Conservation (phyloP, 768 basidiomycete genomes). For the Trichaptum fuscoviolaceum region DNA sequence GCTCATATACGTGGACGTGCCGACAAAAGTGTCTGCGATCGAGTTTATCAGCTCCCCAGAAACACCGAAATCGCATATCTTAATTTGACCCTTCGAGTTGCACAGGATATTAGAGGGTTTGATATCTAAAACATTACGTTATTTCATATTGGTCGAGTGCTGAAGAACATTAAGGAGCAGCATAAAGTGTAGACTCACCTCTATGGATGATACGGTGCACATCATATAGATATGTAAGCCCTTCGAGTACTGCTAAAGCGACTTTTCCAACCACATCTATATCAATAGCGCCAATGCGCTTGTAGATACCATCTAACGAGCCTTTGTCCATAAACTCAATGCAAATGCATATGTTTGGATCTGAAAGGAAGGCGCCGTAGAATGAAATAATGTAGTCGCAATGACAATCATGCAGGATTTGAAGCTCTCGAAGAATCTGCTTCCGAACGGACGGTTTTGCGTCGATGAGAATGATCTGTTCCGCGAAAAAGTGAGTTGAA, state of each 20-base stretch:
- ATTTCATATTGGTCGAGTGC: conserved; percentile 2
- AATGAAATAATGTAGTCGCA: conserved; percentile 94
- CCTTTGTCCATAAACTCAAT: conserved; percentile 98
- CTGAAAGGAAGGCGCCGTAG: conserved; percentile 92
- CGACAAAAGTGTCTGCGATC: conserved; percentile 98
- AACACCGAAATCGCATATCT: conserved; percentile 99
- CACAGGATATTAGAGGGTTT: conserved; percentile 97
- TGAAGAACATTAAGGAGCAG: not conserved
- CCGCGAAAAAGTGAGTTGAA: conserved; percentile 4
- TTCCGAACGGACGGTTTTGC: conserved; percentile 95
- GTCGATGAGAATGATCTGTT: conserved; percentile 90
- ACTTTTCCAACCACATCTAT: conserved; percentile 91
- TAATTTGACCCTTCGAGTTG: conserved; percentile 94
- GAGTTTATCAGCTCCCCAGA: conserved; percentile 99
- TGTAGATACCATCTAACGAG: conserved; percentile 92
- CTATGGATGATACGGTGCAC: conserved; percentile 97
- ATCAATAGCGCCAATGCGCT: conserved; percentile 89
- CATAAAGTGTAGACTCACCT: conserved; percentile 48
- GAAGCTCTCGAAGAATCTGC: conserved; percentile 95
- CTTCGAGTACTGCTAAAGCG: conserved; percentile 91
- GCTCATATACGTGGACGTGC: conserved; percentile 99
- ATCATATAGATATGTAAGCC: conserved; percentile 95
- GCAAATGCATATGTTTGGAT: conserved; percentile 98
- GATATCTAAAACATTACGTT: conserved; percentile 64
- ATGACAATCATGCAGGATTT: conserved; percentile 98